Evolutionary conservation across 257 asterid genomes (phyloP).

Genomic region (Gentiana macrophylla): DNA sequence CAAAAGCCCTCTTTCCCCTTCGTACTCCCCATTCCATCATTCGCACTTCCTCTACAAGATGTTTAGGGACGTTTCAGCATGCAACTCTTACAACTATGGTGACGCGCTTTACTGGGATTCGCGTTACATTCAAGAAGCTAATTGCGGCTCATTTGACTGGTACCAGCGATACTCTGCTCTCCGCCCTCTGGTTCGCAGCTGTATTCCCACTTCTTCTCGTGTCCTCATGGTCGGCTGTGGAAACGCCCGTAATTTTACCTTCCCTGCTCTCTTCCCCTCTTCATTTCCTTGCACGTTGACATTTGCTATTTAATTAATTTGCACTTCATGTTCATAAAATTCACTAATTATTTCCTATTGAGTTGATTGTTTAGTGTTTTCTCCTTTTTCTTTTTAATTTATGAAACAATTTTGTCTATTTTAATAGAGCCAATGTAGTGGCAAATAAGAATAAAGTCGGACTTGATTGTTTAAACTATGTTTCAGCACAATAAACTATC

Average conservation of each 20-base stretch:
- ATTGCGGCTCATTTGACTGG: constrained; percentile 88
- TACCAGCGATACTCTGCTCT: constrained; percentile 88
- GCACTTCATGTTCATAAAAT: no score
- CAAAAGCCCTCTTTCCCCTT: constrained; percentile 5
- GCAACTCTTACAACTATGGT: constrained; percentile 82
- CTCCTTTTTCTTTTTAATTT: no score
- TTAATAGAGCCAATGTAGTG: no score
- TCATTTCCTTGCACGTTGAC: not conserved
- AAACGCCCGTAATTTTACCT: constrained; percentile 59
- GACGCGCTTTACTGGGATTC: constrained; percentile 93
- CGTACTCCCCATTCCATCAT: constrained; percentile 10
- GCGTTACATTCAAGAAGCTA: constrained; percentile 75
- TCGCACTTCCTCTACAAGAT: constrained; percentile 11
- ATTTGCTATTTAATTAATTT: not conserved
- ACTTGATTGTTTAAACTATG: no score
- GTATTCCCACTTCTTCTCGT: constrained; percentile 43
- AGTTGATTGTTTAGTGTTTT: no score
- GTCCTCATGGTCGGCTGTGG: constrained; percentile 98
- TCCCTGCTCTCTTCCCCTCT: not conserved
- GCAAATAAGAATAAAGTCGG: no score
- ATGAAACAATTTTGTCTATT: no score
- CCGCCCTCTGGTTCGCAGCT: constrained; percentile 69
- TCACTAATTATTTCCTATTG: no score
- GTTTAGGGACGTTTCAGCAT: constrained; percentile 72
- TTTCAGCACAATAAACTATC: no score